A percentile compares a stretch with the other conserved stretches of the same genome.
Conservation (phyloP, 106 monocot genomes). For the Ottelia alismoides region DNA sequence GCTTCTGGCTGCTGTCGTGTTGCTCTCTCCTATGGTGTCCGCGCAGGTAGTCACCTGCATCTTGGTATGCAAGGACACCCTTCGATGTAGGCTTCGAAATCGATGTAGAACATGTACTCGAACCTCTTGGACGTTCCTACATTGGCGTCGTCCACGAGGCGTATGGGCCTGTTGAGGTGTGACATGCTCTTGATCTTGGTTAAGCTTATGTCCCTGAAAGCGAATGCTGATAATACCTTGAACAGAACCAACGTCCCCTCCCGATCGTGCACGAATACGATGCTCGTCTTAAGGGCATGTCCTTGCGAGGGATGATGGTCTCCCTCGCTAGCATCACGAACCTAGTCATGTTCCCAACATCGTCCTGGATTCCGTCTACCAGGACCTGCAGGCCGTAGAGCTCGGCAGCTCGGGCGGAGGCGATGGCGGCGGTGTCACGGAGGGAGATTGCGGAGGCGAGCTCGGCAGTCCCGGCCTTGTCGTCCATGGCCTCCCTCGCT, state of each 20-base stretch:
- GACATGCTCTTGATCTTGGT: conserved; percentile 4
- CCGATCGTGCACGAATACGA: no score
- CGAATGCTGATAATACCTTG: no score
- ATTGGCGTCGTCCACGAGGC: neutral
- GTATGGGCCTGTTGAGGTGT: neutral
- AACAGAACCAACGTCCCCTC: no score
- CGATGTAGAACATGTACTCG: no score
- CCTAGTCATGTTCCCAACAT: neutral
- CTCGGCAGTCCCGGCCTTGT: neutral
- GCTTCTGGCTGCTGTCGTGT: no score
- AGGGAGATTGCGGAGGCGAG: conserved; percentile 12
- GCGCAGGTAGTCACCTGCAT: no score
- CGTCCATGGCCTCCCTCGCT: neutral
- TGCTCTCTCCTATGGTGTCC: no score
- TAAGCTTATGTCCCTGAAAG: neutral
- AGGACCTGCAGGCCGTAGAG: neutral
- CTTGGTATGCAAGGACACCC: no score
- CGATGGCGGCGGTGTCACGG: conserved; percentile 20
- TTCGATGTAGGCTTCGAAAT: no score
- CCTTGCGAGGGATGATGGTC: neutral
- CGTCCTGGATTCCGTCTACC: neutral
- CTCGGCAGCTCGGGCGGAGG: neutral
- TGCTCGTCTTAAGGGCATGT: no score
- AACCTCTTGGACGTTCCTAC: no score
- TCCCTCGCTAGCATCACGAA: conserved; percentile 1